Evolutionary conservation across 2,329 filamentous ascomycete genomes (phyloP), one percentile per base, ranked within the genome.

Genomic region (Penicillium italicum): DNA sequence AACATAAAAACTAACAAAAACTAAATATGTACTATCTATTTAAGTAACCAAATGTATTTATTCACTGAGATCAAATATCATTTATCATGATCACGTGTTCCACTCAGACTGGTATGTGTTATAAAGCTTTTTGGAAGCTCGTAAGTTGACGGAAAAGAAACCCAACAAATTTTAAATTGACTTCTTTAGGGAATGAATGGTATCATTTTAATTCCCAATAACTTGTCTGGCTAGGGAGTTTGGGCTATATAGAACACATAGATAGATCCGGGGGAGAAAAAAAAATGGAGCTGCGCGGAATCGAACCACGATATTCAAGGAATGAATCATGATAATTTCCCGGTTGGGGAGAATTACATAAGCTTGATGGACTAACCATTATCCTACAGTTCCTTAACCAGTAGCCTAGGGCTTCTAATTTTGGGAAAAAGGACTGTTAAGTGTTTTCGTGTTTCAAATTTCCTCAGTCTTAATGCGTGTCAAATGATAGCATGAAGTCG

Each of bases 281-380:
- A 24, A 34, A 53, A 46, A 31, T 53, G 42, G 50, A 50, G 38
- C 48, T 50, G 48, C 48, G 48, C 48, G 48, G 48, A 50, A 50
- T 50, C 48, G 48, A 50, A 50, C 48, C 48, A 50, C 48, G 48
- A 50, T 50, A 50, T 50, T 50, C 48, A 50, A 50, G 48, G 48
- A 50, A 50, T 50, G 48, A 50, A 42, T 50, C 48, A 50, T 50
- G 48, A 50, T 26, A 44, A 50, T 44, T 50, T 33, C 38, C 48
- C 18, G 8, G 7, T 33, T 16, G n/a, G 37, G 48, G 48, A 50
- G n/a, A 44, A 50, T 43, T 26, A 42, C 48, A 50, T 50, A 50
- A 50, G 48, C 48, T 50, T 50, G 48, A 50, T 50, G 48, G 48
- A 50, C 48, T 50, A 50, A 50, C 48, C 48, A 50, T 50, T 50